A percentile compares a stretch with the other conserved stretches of the same genome.
Conservation (phyloP, 163 green algal species). For the Scenedesmus sp. region DNA sequence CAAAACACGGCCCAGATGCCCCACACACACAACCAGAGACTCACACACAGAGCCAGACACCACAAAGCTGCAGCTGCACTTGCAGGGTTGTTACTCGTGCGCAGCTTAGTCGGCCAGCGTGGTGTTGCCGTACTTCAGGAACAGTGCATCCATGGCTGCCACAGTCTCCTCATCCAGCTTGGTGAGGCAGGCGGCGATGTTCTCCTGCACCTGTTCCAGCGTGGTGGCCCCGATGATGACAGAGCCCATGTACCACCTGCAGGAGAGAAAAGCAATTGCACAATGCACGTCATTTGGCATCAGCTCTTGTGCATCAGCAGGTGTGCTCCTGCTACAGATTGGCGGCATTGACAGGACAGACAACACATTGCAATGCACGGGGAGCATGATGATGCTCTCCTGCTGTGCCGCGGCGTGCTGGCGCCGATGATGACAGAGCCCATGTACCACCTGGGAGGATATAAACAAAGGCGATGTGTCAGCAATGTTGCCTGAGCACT, state of each 20-base stretch:
- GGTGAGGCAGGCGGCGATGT: conserved; percentile 70
- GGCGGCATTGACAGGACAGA: neutral
- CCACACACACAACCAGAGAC: neutral
- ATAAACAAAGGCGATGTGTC: neutral
- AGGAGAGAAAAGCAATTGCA: neutral
- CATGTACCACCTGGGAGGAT: conserved; percentile 60
- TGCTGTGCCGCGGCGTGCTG: conserved; percentile 55
- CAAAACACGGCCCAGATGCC: too few relatives aligned
- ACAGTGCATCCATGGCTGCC: conserved; percentile 31
- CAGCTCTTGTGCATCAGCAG: neutral
- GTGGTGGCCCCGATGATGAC: conserved; percentile 81
- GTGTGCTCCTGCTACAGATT: neutral
- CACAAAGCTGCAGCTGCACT: neutral
- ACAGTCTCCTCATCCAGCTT: conserved; percentile 61
- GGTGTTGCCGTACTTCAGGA: conserved; percentile 37
- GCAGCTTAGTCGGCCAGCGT: conserved; percentile 14
- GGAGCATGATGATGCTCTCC: too few relatives aligned
- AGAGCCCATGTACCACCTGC: conserved; percentile 67
- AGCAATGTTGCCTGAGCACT: too few relatives aligned
- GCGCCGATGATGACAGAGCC: conserved; percentile 71
- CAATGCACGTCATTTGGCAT: neutral
- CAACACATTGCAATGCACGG: neutral
- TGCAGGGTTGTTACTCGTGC: neutral
- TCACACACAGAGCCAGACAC: neutral
- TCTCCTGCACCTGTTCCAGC: conserved; percentile 85